Base-by-base conservation (phyloP, 176 grass and related monocot genomes). In the Coix lacrymajobi region DNA sequence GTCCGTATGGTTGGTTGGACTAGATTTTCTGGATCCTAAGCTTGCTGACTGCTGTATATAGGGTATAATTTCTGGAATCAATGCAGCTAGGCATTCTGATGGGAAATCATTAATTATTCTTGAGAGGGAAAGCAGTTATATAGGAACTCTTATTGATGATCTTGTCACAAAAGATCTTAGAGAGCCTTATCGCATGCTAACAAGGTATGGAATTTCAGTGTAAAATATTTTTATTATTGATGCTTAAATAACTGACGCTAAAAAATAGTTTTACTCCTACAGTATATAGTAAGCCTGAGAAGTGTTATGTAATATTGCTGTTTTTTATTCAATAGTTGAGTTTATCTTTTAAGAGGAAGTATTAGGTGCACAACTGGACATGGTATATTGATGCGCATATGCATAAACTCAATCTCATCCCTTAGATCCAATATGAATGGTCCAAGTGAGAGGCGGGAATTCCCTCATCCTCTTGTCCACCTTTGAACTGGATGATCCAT, bases 101-200 rank as follows among this genome's bases (percentile, higher is more conserved):
- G 83, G 93, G 67, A 99, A 93, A 44, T 74, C 96, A 41, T 62
- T 93, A 64, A 87, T 99, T 24, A 79, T 99, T 90, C 93, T 99
- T 88, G 96, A 99, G 83, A 99, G 96, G 75, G 96, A 96, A 87
- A 99, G 93, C 86, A 93, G 96, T 77, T 93, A 96, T 44, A 92
- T 96, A 44, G 96, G 96, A 17, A 99, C 96, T 90, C 67, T 99
- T 49, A 99, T 99, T 74, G 96, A 99, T 65, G 96, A 99, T 93
- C 91, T 99, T 85, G 93, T 96, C 39, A 99, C 96, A 70, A 99
- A 99, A 92, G 96, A 99, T 87, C 91, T 95, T 60, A 89, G 96
- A 81, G 96, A 98, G 76, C 96, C 96, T 28, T 98, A 98, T 62
- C 89, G 96, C 79, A 95, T 95, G 93, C 78, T 98, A 87, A 95